Base-by-base conservation (phyloP, 495 filamentous ascomycete genomes). In the Aeminium ludgeri region DNA sequence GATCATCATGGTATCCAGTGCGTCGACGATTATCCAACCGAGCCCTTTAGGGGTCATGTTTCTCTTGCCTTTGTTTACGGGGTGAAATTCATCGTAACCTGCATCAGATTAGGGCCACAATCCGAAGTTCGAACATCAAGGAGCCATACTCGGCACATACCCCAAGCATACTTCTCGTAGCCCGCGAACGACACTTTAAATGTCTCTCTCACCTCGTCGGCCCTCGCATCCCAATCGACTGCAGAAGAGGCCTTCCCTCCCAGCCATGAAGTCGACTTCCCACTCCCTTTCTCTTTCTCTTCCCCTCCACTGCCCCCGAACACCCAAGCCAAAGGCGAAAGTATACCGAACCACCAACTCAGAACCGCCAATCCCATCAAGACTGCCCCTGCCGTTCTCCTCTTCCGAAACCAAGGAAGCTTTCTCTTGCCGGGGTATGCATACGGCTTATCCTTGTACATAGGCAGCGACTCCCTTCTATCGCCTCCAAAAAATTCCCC, bases 361-460 rank as follows among this genome's bases (percentile, higher is more conserved):
- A 69, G 41, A 20, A 51, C 53, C 13, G 72, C 48, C 40, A 79
- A 42, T 40, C 74, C 49, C 40, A 78, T 42, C 53, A 62, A 39
- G 40, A 72, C 20, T 44, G 67, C 43, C 50, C 60, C 56, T 38
- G 73, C 38, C 2, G 67, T 56, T 41, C 78, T 60, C 57, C 74
- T 76, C 52, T 62, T 61, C 55, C 64, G 55, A 19, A 55, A 61
- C 43, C 58, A 55, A 20, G 45, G 54, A 15, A 44, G 44, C 20
- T 57, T 57, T 46, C 67, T 60, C 6, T n/a, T 36, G 34, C 69
- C 59, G 19, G 70, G 63, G 48, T 81, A 81, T 35, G 68, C 66
- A 55, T 84, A 91, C 18, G 89, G 89, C 55, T 99, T 99, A 60
- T 99, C 89, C 66, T 99, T 99, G 61, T 99, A 99, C 77, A 96